A percentile compares a stretch with the other conserved stretches of the same genome.
phyloP scores from a whole-genome alignment of 2,329 filamentous ascomycete species.

The Podosphaera xanthii region DNA sequence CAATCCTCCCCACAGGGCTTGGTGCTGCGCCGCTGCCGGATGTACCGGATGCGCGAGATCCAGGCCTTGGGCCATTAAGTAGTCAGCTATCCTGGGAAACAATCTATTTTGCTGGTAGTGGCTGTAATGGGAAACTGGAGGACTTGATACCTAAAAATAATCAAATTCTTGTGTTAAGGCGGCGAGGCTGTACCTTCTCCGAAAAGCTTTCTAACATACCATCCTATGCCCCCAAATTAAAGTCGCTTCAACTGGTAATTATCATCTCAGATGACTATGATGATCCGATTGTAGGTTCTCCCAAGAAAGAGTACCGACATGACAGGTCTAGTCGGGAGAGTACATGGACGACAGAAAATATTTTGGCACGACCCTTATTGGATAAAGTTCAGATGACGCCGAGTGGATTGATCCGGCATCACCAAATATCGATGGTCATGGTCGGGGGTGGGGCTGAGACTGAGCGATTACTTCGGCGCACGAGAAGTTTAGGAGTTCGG shows the following conservation, averaged over 20 bases:
- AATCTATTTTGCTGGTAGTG: slow-evolving; percentile 47
- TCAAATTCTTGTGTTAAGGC: slow-evolving; percentile 60
- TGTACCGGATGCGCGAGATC: slow-evolving; percentile 20
- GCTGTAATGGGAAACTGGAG: slow-evolving; percentile 34
- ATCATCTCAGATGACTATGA: slow-evolving; percentile 37
- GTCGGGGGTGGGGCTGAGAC: slow-evolving; percentile 46
- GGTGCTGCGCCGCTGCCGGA: slow-evolving; percentile 51
- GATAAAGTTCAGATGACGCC: slow-evolving; percentile 40
- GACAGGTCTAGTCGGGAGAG: not conserved
- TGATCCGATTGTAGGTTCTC: slow-evolving; percentile 6
- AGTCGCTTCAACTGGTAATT: slow-evolving; percentile 57
- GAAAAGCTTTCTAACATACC: slow-evolving; percentile 74
- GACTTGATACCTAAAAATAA: slow-evolving; percentile 28
- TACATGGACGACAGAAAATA: not conserved
- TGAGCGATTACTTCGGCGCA: slow-evolving; percentile 37
- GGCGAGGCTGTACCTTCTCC: slow-evolving; percentile 68
- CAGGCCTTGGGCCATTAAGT: slow-evolving; percentile 14
- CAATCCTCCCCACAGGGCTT: slow-evolving; percentile 25
- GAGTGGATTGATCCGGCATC: slow-evolving; percentile 17
- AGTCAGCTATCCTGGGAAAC: slow-evolving; percentile 39
- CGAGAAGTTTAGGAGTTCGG: slow-evolving; percentile 50
- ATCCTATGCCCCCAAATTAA: slow-evolving; percentile 36
- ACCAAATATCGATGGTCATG: slow-evolving; percentile 67
- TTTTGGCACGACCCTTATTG: slow-evolving; percentile 38
- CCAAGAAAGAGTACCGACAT: slow-evolving; percentile 16